These are phyloP conservation scores for Acmispon strigosus DNA, from an alignment of 306 rosid genomes.

Conservation along the genomic window DNA sequence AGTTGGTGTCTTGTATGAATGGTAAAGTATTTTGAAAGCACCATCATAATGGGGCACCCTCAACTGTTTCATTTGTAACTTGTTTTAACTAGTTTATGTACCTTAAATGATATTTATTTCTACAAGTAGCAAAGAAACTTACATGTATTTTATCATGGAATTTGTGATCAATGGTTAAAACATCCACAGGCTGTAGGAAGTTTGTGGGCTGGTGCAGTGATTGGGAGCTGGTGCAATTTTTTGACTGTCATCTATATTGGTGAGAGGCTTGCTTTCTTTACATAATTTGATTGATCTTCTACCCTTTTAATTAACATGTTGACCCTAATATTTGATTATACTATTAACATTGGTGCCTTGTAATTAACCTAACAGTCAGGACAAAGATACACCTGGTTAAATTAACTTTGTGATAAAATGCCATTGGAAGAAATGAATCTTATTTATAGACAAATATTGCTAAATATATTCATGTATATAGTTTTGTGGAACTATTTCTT, in stretches of 20 bases:
- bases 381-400: neutral
- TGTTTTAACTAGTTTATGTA: constrained; percentile 4
- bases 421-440: neutral
- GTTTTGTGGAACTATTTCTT: neutral
- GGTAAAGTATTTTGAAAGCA: neutral
- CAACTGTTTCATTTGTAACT: neutral
- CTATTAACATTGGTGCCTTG: neutral
- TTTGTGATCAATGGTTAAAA: constrained; percentile 17
- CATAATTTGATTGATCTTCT: neutral
- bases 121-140: neutral
- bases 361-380: neutral
- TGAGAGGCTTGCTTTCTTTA: constrained; percentile 38
- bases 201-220: constrained; percentile 69
- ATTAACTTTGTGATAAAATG: neutral
- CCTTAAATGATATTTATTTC: constrained; percentile 1
- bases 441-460: too few species aligned
- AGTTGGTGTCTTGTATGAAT: too few species aligned
- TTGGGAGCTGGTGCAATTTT: constrained; percentile 90
- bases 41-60: neutral
- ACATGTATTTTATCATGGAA: neutral
- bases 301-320: neutral
- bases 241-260: constrained; percentile 75
- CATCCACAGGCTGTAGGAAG: constrained; percentile 47
- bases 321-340: neutral
- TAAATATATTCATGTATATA: neutral